A percentile compares a stretch with the other conserved stretches of the same genome.
phyloP scores from a whole-genome alignment of 179 eudicot genomes.

The Beta lomatogona region DNA sequence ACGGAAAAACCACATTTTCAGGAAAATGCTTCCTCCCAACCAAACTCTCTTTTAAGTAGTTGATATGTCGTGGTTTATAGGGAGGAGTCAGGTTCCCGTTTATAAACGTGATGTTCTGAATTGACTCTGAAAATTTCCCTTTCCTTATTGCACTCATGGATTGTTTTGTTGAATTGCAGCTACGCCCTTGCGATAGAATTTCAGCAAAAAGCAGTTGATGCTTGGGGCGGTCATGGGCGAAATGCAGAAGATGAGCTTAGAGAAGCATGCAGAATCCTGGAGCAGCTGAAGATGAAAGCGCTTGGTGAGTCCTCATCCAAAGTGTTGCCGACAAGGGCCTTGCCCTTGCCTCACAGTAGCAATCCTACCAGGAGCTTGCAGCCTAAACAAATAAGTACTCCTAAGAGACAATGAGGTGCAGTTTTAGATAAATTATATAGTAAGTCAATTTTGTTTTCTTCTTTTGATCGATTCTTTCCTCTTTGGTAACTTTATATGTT shows the following conservation, averaged over 20 bases:
- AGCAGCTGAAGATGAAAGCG: constrained; percentile 60
- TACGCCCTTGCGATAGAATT: constrained; percentile 75
- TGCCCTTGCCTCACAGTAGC: constrained; percentile 54
- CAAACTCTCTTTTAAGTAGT: neutral
- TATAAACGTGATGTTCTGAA: neutral
- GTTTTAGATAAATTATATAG: neutral
- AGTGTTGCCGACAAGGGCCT: constrained; percentile 39
- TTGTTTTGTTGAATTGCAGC: constrained; percentile 46
- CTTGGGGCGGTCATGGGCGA: constrained; percentile 77
- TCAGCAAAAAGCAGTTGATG: constrained; percentile 75
- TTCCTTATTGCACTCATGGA: neutral
- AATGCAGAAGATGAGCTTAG: constrained; percentile 60
- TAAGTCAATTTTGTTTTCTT: neutral
- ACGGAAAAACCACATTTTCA: too few relatives aligned
- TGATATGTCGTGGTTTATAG: neutral
- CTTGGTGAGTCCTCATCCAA: constrained; percentile 34
- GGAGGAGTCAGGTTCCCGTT: too few relatives aligned
- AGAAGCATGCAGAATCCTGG: constrained; percentile 68
- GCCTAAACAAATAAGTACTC: constrained; percentile 24
- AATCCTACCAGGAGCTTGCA: constrained; percentile 39
- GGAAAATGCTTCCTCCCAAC: too few relatives aligned
- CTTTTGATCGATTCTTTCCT: neutral
- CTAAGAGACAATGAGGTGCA: constrained; percentile 12
- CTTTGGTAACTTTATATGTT: neutral
- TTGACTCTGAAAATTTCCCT: neutral